These are phyloP conservation scores for Dalbergia cultrata DNA, from an alignment of 306 rosid species.

Conservation along the genomic window DNA sequence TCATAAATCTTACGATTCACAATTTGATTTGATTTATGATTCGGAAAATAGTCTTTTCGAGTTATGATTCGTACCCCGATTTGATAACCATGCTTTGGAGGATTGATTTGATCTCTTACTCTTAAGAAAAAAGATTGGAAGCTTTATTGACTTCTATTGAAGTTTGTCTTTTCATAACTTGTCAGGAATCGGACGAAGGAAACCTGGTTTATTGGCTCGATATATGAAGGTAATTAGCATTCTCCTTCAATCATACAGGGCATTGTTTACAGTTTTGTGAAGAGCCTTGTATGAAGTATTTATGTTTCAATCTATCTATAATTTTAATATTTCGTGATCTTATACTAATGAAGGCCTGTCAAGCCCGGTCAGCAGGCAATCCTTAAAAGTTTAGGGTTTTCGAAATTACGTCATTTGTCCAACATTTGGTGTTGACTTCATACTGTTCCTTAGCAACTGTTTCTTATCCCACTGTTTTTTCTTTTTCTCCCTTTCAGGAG, in stretches of 20 bases:
- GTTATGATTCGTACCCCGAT: too few species aligned
- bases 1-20: too few species aligned
- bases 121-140: constrained; percentile 21
- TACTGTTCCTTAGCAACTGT: neutral
- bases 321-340: constrained; percentile 26
- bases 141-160: constrained; percentile 44
- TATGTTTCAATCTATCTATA: constrained; percentile 17
- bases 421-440: constrained; percentile 37
- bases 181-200: constrained; percentile 70
- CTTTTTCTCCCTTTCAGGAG: constrained; percentile 70
- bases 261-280: constrained; percentile 11
- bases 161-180: constrained; percentile 42
- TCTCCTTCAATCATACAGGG: constrained; percentile 13
- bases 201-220: constrained; percentile 79
- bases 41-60: too few species aligned
- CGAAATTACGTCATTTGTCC: constrained; percentile 26
- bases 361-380: constrained; percentile 1
- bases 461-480: constrained; percentile 34
- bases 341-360: constrained; percentile 27
- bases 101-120: constrained; percentile 30
- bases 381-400: constrained; percentile 5
- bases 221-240: constrained; percentile 85
- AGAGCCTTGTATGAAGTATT: constrained; percentile 24
- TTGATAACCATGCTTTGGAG: too few species aligned
- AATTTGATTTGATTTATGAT: too few species aligned